Evolutionary conservation across 176 grass and related monocot species (phyloP), one percentile per base, ranked within the genome.

Genomic region (Guadua angustifolia): DNA sequence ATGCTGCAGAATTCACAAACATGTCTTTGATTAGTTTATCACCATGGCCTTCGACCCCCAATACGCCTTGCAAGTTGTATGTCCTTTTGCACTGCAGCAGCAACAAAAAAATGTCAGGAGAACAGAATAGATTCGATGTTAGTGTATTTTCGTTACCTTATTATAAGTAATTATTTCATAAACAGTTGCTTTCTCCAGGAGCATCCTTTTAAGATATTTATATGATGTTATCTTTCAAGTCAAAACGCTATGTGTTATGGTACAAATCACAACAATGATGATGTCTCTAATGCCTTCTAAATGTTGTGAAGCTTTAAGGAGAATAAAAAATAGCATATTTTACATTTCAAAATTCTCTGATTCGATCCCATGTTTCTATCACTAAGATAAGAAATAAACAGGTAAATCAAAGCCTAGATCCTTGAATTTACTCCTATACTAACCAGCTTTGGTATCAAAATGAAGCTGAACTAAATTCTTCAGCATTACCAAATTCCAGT

Each of bases 1-100:
- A 69, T 46, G 25, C 19, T 36, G 83, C 65, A 69, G 22, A 26
- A 24, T 38, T 21, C 55, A 42, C 9, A 26, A 38, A 47, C 4
- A 18, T 7, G 16, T 38, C 42, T 62, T 61, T 11, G 18, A 38
- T 32, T 18, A 26, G 32, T 52, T 26, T 77, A 40, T 88, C 82
- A 88, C 85, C 91, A 94, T 9, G 57, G 74, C 56, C 55, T 89
- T 83, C 22, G 43, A 7, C 93, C 96, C 36, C 81, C 79, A 19
- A 99, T 95, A 21, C 93, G 91, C 84, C 93, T 92, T 9, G 91
- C 97, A 12, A 99, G 89, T n/a, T 96, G 89, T 8, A 99, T 89
- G 86, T 99, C 97, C 86, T 84, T 94, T 82, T 92, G 80, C 97
- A 95, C 97, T 94, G 89, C 29, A 90, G 42, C 66, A 79, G 21